Base-by-base conservation (phyloP, 1,284 basidiomycete genomes). In the Ganoderma multipileum region DNA sequence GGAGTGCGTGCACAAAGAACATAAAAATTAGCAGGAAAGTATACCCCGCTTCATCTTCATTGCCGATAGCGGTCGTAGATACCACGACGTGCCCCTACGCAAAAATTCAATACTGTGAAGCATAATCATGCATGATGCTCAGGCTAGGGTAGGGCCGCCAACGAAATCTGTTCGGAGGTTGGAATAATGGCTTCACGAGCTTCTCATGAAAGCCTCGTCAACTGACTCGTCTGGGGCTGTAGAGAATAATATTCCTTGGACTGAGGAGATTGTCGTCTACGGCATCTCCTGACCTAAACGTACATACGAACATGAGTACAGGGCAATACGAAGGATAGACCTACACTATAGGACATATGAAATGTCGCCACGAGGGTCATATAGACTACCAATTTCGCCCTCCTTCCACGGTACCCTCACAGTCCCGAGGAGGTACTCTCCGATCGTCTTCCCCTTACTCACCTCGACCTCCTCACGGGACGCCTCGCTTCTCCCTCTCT, bases 371-470 rank as follows among this genome's bases (percentile, higher is more conserved):
- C 33, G 33, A 33, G 3, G 33, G 8, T 33, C 33, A 33, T 8
- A 3, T 39, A 1, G 23, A 41, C 38, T 12, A 60, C 23, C 66
- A 11, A 63, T 42, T 50, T 68, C 66, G n/a, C 47, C 67, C 11
- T 38, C n/a, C 16, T 65, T 63, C 77, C 77, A 78, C 12, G 75
- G 72, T 23, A 74, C 38, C n/a, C 74, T 66, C n/a, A 70, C 58
- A 8, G 74, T 64, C 2, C 77, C 78, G 28, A 79, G 66, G 30
- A 71, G 66, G 39, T 75, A 74, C 62, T 76, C 76, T 20, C 68
- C 68, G 18, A 68, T 61, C 65, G 9, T 68, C 68, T n/a, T 62
- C 36, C 50, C 47, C n/a, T 6, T 23, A 23, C 52, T 66, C 39
- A 64, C 66, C 63, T 65, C 65, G 20, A 28, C 61, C 64, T 30